Base-by-base conservation (phyloP, 106 monocot species). In the Amphibolis antarctica region DNA sequence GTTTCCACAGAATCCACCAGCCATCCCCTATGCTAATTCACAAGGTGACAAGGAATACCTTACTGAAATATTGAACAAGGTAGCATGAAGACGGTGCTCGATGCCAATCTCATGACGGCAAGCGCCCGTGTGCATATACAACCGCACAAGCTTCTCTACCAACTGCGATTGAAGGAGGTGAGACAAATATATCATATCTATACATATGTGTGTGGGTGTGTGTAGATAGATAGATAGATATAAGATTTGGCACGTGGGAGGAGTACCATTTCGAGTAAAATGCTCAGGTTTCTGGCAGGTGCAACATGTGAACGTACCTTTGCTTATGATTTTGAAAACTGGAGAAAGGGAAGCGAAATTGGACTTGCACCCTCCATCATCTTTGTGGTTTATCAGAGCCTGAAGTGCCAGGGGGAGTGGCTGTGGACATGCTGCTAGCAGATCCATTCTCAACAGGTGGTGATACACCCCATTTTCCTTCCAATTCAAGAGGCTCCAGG, bases 401-500 rank as follows among this genome's bases (percentile, higher is more conserved):
- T 60, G 88, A 84, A 4, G 79, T 68, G 58, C 81, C 81, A 53
- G 72, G 77, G 6, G 78, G 78, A 21, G 78, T 76, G 13, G 66
- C 28, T 15, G 80, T 46, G 44, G 83, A 63, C 54, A 74, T 46
- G 80, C 72, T 77, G 67, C 71, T 75, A 3, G 84, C 66, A 2
- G 85, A 85, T 26, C 85, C 82, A 66, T 89, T 89, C 53, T 93
- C 88, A 46, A 69, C 50, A 19, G 84, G 88, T 25, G 85, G 87
- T 27, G 80, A 48, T 10, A 51, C 61, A 29, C 88, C 93, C 93
- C 93, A 93, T 67, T 83, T 93, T 27, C 82, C 78, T 67, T 93
- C 88, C 12, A 85, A 88, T 77, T 93, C 93, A 25, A 85, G 70
- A 12, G 93, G 93, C 55, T 93, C 93, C 51, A 93, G 49, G 19